Base-by-base conservation (phyloP, 345 rosid genomes). In the Populus nigra region DNA sequence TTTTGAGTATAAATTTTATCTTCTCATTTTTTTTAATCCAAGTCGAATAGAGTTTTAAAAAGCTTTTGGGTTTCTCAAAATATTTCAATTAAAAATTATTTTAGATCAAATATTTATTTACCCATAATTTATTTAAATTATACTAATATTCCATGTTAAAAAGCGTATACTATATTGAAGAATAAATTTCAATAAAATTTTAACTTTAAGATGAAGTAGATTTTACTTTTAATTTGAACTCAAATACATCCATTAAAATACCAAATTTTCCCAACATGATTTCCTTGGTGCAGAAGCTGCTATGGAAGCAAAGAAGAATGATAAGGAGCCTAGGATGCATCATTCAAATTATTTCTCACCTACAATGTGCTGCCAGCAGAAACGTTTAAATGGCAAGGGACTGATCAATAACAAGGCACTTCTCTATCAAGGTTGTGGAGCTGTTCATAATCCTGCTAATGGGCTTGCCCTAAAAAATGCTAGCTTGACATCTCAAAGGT, bases 201-300 rank as follows among this genome's bases (percentile, higher is more conserved):
- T 33, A 33, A 33, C 0, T 4, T 7, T 7, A 35, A 0, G 1
- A 41, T 41, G 9, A 9, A 43, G 12, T 43, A 15, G 4, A 43
- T 43, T 43, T 43, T 3, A 43, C 3, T 43, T 43, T 43, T 43
- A 43, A 43, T 43, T 43, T 11, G 15, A 11, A 0, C 4, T 41
- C 3, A 10, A 41, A 9, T 41, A 10, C 13, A 10, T 12, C 0
- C 15, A 43, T 43, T 8, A 43, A 31, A 31, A 31, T 31, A 31
- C 2, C 33, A 43, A 43, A 10, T 11, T 43, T 11, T 43, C 15
- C 15, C 15, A 43, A 0, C 47, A 59, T 59, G 29, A 35, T 12
- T 75, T 67, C 49, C 27, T 70, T 35, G 45, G 73, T 65, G 78
- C 84, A 88, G 86, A 84, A 84, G 84, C 82, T 38, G 77, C 81